Conservation (phyloP, 2,329 filamentous ascomycete genomes). For the Cladophialophora exuberans region DNA sequence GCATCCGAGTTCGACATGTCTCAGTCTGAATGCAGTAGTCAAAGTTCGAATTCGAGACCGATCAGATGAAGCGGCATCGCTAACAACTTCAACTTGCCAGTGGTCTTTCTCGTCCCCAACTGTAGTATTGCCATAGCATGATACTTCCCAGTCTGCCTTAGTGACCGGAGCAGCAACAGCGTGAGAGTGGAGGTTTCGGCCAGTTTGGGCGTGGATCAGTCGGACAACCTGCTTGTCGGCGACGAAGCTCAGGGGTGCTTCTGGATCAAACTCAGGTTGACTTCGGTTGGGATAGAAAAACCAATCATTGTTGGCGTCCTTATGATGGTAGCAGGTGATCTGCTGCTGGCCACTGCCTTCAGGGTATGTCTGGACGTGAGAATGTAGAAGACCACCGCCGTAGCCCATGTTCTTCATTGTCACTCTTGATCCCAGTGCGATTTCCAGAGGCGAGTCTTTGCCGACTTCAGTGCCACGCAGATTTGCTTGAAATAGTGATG, state of each 20-base stretch:
- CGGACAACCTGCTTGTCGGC: conserved; percentile 78
- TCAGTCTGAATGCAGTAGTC: conserved; percentile 89
- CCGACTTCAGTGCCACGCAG: conserved; percentile 91
- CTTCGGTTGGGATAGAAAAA: conserved; percentile 94
- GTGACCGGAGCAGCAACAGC: conserved; percentile 84
- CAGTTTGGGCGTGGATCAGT: conserved; percentile 91
- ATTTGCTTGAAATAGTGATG: conserved; percentile 97
- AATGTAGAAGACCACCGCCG: conserved; percentile 75
- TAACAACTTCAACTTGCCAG: conserved; percentile 91
- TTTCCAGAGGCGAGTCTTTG: conserved; percentile 89
- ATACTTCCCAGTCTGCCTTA: conserved; percentile 90
- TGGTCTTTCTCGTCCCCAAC: conserved; percentile 97
- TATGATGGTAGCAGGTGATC: conserved; percentile 99
- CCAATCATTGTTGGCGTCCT: conserved; percentile 99
- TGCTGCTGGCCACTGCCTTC: conserved; percentile 73
- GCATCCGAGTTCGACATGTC: conserved; percentile 79
- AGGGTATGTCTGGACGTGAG: conserved; percentile 34
- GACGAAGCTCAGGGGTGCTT: conserved; percentile 73
- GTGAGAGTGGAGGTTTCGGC: conserved; percentile 96
- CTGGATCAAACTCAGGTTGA: conserved; percentile 71
- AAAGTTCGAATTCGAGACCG: conserved; percentile 84
- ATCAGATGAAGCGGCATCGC: conserved; percentile 85
- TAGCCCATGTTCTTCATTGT: conserved; percentile 99
- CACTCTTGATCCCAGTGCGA: conserved; percentile 84
- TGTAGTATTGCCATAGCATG: conserved; percentile 92